Percentiles rank a stretch among this genome's conserved stretches.
Evolutionary conservation across 495 filamentous ascomycete species (phyloP).

Genomic region (Paragyromitra xinjiangensis): DNA sequence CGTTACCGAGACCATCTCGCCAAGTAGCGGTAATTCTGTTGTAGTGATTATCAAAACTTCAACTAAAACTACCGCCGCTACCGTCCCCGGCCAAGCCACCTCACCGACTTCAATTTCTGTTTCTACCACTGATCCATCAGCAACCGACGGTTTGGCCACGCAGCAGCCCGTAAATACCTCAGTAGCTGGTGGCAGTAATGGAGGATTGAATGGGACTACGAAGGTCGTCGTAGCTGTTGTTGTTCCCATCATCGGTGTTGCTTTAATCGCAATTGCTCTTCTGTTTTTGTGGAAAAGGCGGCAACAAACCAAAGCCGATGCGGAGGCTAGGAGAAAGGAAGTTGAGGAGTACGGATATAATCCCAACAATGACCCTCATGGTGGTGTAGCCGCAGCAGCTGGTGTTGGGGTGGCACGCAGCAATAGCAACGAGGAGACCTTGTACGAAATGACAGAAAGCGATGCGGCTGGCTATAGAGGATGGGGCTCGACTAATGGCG

Average conservation of each 20-base stretch:
- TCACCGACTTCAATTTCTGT: slow-evolving; percentile 1
- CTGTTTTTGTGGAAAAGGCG: slow-evolving; percentile 87
- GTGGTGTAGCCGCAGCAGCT: slow-evolving; percentile 70
- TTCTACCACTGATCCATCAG: background rate
- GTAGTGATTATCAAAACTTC: slow-evolving; percentile 21
- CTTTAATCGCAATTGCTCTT: slow-evolving; percentile 76
- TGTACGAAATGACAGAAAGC: slow-evolving; percentile 75
- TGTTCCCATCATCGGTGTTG: slow-evolving; percentile 88
- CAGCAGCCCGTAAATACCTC: slow-evolving; percentile 2
- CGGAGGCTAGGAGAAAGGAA: slow-evolving; percentile 89
- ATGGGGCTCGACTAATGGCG: slow-evolving; percentile 84
- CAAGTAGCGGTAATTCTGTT: background rate
- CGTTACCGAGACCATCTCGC: slow-evolving; percentile 25
- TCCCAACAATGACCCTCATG: slow-evolving; percentile 87
- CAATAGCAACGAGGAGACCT: slow-evolving; percentile 58
- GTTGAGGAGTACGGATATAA: slow-evolving; percentile 97
- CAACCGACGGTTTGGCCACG: slow-evolving; percentile 9
- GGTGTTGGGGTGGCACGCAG: slow-evolving; percentile 60
- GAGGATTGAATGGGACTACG: slow-evolving; percentile 68
- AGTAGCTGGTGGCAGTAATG: slow-evolving; percentile 18
- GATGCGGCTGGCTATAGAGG: slow-evolving; percentile 83
- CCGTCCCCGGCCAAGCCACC: background rate
- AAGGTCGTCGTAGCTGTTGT: slow-evolving; percentile 93
- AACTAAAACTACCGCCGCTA: slow-evolving; percentile 17
- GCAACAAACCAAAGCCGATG: slow-evolving; percentile 82